These are phyloP conservation scores for Cryptomeria japonica DNA, from an alignment of 75 land plant genomes.

Conservation along the genomic window DNA sequence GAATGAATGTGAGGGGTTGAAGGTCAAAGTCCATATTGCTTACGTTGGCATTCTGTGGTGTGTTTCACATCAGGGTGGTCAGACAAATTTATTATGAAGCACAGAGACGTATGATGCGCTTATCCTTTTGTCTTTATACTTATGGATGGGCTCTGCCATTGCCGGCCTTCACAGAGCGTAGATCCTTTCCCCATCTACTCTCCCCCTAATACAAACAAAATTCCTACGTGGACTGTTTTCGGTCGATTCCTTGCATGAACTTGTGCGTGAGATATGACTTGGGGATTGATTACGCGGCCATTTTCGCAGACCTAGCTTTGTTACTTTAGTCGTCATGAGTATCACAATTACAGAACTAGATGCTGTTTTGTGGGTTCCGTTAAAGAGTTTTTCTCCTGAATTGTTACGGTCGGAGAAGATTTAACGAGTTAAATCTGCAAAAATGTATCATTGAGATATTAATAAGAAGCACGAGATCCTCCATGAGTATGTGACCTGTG, in stretches of 20 bases:
- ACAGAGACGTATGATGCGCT: neutral
- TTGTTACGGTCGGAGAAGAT: too few species aligned
- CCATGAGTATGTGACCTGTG: neutral
- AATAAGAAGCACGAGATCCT: neutral
- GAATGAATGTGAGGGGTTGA: neutral
- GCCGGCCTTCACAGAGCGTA: slow-evolving; percentile 5
- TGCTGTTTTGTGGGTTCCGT: neutral
- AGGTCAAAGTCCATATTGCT: slow-evolving; percentile 4
- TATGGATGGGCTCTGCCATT: slow-evolving; percentile 4
- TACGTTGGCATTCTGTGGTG: neutral
- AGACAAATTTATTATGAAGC: slow-evolving; percentile 8
- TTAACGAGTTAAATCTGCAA: too few species aligned
- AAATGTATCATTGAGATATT: neutral
- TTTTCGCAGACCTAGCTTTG: neutral
- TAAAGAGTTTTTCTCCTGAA: neutral
- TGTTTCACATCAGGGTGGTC: slow-evolving; percentile 9
- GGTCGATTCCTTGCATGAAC: neutral
- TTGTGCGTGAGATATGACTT: neutral
- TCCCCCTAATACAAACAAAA: slow-evolving; percentile 4
- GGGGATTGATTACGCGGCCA: neutral
- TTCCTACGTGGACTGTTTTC: neutral
- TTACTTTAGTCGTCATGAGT: neutral
- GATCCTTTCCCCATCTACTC: slow-evolving; percentile 5
- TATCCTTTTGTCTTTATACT: slow-evolving; percentile 3
- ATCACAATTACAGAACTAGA: neutral